phyloP scores from a whole-genome alignment of 768 basidiomycete species.

The Clavulina sp. region DNA sequence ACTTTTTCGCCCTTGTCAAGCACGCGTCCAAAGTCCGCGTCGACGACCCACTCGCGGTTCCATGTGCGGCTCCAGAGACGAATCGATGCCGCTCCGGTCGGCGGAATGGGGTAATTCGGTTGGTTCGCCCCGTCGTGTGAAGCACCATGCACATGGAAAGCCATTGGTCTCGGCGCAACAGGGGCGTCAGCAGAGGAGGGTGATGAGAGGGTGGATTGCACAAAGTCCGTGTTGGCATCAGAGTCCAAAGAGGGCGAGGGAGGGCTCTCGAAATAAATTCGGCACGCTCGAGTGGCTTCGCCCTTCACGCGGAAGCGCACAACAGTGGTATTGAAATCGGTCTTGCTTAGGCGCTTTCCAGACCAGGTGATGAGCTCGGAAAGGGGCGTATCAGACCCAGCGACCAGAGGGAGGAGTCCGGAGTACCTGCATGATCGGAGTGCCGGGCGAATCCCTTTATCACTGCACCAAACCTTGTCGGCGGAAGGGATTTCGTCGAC shows the following conservation, averaged over 20 bases:
- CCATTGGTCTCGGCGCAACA: too few species aligned
- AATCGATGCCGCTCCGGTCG: slow-evolving; percentile 24
- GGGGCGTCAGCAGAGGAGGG: too few species aligned
- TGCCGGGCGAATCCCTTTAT: slow-evolving; percentile 13
- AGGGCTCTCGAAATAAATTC: slow-evolving; percentile 36
- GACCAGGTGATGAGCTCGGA: slow-evolving; percentile 27
- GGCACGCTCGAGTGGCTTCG: slow-evolving; percentile 44
- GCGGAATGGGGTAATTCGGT: slow-evolving; percentile 24
- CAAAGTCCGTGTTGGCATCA: too few species aligned
- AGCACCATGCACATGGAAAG: slow-evolving; percentile 27
- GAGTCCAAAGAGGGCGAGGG: too few species aligned
- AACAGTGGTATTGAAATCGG: slow-evolving; percentile 28
- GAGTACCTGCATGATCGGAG: slow-evolving; percentile 28
- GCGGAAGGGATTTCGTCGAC: slow-evolving; percentile 36
- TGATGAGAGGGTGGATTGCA: too few species aligned
- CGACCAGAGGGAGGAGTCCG: slow-evolving; percentile 23
- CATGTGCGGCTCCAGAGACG: slow-evolving; percentile 47
- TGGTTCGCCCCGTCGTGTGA: slow-evolving; percentile 21
- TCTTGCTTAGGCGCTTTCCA: slow-evolving; percentile 22
- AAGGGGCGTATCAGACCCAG: not conserved
- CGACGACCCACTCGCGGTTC: slow-evolving; percentile 34
- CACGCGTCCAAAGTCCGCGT: slow-evolving; percentile 28
- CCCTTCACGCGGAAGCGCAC: slow-evolving; percentile 37
- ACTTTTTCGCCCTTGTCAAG: slow-evolving; percentile 7
- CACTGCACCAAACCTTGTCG: slow-evolving; percentile 17